A percentile compares a stretch with the other conserved stretches of the same genome.
Conservation (phyloP, 1,139 yeast genomes). For the Suhomyces wounanorum region DNA sequence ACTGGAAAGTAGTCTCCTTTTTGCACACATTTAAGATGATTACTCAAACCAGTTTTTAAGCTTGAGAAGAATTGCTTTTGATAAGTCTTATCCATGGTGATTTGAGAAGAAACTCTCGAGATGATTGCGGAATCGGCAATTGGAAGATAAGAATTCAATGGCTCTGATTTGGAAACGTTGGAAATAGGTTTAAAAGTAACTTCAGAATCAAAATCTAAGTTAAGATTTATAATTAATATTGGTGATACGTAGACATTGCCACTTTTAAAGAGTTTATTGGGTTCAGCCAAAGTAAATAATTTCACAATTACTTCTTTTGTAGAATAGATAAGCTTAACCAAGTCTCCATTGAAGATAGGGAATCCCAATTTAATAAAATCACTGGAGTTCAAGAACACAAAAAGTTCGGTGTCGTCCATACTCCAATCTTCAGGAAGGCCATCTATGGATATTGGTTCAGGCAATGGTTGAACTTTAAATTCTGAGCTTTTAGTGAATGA, state of each 20-base stretch:
- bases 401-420: slow-evolving; percentile 45
- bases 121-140: slow-evolving; percentile 48
- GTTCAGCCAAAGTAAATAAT: slow-evolving; percentile 64
- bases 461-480: slow-evolving; percentile 34
- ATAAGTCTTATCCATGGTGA: slow-evolving; percentile 64
- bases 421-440: slow-evolving; percentile 33
- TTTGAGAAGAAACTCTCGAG: slow-evolving; percentile 70
- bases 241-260: slow-evolving; percentile 64
- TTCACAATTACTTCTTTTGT: slow-evolving; percentile 40
- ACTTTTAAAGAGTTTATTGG: slow-evolving; percentile 44
- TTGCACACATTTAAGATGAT: slow-evolving; percentile 56
- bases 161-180: slow-evolving; percentile 8
- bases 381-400: slow-evolving; percentile 54
- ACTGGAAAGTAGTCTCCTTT: slow-evolving; percentile 73
- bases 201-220: slow-evolving; percentile 31
- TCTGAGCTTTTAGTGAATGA: slow-evolving; percentile 7
- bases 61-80: slow-evolving; percentile 68
- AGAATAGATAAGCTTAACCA: slow-evolving; percentile 42
- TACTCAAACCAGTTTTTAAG: slow-evolving; percentile 63
- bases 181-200: slow-evolving; percentile 31
- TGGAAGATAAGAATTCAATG: slow-evolving; percentile 21
- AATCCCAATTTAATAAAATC: slow-evolving; percentile 59
- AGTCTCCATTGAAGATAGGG: slow-evolving; percentile 67
- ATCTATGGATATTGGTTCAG: slow-evolving; percentile 29
- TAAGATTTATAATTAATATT: slow-evolving; percentile 55